Evolutionary conservation across 805 yeast genomes (phyloP).

Genomic region (Wickerhamiella galacta): DNA sequence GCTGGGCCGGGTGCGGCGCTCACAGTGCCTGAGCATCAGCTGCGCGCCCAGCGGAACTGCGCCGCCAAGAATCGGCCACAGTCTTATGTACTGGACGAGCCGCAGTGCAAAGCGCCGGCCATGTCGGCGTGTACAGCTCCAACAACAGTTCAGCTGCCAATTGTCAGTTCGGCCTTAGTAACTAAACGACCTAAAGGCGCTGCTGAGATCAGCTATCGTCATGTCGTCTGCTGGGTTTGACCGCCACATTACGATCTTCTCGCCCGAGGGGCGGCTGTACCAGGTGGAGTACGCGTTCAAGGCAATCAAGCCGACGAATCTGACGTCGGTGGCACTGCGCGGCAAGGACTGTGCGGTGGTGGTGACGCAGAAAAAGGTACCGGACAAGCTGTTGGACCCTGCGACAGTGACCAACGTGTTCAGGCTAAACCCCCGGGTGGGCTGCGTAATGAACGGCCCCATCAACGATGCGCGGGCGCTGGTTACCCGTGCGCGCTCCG

Average conservation of each 20-base stretch:
- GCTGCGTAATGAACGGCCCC: conserved; percentile 87
- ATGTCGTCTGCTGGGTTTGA: conserved; percentile 71
- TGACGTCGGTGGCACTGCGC: conserved; percentile 73
- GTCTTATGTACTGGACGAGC: too few relatives aligned
- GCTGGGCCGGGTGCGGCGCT: too few relatives aligned
- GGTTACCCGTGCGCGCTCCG: conserved; percentile 81
- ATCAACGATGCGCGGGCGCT: conserved; percentile 82
- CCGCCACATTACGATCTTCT: conserved; percentile 95
- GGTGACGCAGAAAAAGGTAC: conserved; percentile 86
- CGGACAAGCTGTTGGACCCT: conserved; percentile 85
- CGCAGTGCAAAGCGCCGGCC: too few relatives aligned
- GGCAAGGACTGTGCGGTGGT: conserved; percentile 80
- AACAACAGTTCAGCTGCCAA: too few relatives aligned
- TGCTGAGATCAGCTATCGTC: background rate
- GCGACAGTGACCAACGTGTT: conserved; percentile 74
- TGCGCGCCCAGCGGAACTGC: too few relatives aligned
- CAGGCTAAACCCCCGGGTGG: conserved; percentile 62
- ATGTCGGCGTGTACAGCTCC: too few relatives aligned
- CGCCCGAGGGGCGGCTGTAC: conserved; percentile 94
- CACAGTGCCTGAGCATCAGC: too few relatives aligned
- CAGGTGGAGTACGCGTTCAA: conserved; percentile 98
- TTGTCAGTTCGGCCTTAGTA: too few relatives aligned
- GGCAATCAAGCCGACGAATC: conserved; percentile 83
- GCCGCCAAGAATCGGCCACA: too few relatives aligned
- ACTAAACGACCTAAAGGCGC: too few relatives aligned